A percentile compares a stretch with the other conserved stretches of the same genome.
Evolutionary conservation across 108 stramenopile species (phyloP).

Genomic region (Epithemia pelagica): DNA sequence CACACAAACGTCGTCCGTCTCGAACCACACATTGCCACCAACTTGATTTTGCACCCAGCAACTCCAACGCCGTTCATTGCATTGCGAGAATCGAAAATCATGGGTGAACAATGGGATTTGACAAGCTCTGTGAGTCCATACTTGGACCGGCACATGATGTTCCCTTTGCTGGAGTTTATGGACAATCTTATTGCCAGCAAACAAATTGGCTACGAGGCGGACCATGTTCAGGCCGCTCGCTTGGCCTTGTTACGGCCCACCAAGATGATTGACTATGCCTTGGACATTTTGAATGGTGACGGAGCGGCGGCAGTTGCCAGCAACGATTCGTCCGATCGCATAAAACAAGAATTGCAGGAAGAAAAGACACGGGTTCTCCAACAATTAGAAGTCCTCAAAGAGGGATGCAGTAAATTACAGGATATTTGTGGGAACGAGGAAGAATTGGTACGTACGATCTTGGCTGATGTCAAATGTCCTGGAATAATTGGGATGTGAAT

Average conservation of each 20-base stretch:
- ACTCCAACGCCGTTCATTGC: neutral
- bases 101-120: constrained; percentile 52
- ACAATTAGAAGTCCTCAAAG: constrained; percentile 68
- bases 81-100: too few relatives aligned
- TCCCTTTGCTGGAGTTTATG: constrained; percentile 88
- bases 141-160: constrained; percentile 94
- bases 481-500: too few relatives aligned
- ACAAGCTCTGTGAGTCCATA: constrained; percentile 79
- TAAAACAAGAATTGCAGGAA: constrained; percentile 72
- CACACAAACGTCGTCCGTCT: neutral
- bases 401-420: constrained; percentile 56
- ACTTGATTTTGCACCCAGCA: neutral
- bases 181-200: constrained; percentile 57
- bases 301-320: too few relatives aligned
- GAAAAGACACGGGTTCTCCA: constrained; percentile 64
- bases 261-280: constrained; percentile 91
- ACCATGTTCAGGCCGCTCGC: constrained; percentile 76
- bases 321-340: constrained; percentile 40
- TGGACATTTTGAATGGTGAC: constrained; percentile 51
- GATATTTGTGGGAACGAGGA: constrained; percentile 67
- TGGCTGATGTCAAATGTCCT: too few relatives aligned
- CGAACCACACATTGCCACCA: neutral
- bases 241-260: constrained; percentile 73
- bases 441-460: constrained; percentile 54
- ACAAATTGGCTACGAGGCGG: constrained; percentile 49